Conservation (phyloP, 495 filamentous ascomycete genomes). For the Neurospora sp. region DNA sequence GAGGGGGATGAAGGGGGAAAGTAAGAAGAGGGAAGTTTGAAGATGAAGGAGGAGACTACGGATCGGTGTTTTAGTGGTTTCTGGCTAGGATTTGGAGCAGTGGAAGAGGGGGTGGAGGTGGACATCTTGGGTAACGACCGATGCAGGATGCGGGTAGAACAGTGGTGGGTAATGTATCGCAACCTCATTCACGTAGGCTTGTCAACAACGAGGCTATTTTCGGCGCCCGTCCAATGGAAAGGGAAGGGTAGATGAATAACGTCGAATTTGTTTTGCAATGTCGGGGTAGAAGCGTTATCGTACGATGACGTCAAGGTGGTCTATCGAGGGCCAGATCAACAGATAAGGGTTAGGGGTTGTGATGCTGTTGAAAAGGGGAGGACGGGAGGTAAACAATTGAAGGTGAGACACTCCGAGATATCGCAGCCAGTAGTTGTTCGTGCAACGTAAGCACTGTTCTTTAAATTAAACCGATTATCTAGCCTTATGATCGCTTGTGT, state of each 20-base stretch:
- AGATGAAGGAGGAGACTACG: slow-evolving; percentile 49
- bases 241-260: background rate
- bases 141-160: background rate
- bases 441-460: background rate
- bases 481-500: background rate
- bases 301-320: background rate
- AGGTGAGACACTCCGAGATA: background rate
- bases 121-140: background rate
- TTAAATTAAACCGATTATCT: background rate
- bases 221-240: background rate
- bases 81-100: background rate
- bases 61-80: slow-evolving; percentile 26
- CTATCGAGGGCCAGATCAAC: background rate
- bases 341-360: background rate
- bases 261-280: background rate
- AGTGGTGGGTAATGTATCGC: background rate
- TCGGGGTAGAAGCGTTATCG: background rate
- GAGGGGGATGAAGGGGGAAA: background rate
- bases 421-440: background rate
- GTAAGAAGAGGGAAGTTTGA: slow-evolving; percentile 18
- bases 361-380: background rate
- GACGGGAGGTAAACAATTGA: background rate
- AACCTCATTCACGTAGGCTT: background rate
- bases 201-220: background rate
- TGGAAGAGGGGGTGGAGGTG: background rate